phyloP scores from a whole-genome alignment of 108 stramenopile species.

The Mediolabrus comicus region DNA sequence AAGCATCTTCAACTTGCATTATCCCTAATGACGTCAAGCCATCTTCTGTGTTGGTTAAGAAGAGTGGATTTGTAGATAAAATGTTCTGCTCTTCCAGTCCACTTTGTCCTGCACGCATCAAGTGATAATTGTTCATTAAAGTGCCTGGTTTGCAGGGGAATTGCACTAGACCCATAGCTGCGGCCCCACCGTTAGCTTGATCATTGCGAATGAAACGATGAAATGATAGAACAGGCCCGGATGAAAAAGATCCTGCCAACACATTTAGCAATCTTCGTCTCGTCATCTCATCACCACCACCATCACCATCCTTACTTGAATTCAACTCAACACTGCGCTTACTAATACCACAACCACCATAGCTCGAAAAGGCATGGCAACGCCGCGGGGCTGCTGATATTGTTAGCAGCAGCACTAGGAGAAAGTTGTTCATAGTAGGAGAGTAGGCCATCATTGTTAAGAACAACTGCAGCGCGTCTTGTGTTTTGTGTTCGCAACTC shows the following conservation, averaged over 20 bases:
- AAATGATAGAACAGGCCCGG: constrained; percentile 23
- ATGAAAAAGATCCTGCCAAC: constrained; percentile 25
- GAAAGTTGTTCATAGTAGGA: too few species aligned
- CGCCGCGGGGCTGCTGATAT: too few species aligned
- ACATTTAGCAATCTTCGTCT: constrained; percentile 27
- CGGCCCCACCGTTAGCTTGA: background rate
- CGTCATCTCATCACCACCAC: background rate
- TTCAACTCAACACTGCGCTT: too few species aligned
- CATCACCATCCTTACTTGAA: background rate
- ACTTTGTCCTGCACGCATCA: constrained; percentile 53
- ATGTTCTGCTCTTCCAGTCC: constrained; percentile 42
- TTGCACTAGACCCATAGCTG: constrained; percentile 44
- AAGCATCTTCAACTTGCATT: constrained; percentile 41
- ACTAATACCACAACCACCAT: too few species aligned
- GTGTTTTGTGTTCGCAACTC: too few species aligned
- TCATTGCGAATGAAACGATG: background rate
- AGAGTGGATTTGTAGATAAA: constrained; percentile 52
- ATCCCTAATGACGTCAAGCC: constrained; percentile 37
- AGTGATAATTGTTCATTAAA: constrained; percentile 48
- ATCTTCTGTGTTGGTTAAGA: constrained; percentile 58
- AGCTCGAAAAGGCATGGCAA: too few species aligned
- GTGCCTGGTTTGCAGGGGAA: constrained; percentile 35
- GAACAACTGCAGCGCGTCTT: too few species aligned
- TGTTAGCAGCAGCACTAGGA: too few species aligned
- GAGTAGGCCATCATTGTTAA: too few species aligned